phyloP scores from a whole-genome alignment of 805 yeast species.

The Candida dendrica region DNA sequence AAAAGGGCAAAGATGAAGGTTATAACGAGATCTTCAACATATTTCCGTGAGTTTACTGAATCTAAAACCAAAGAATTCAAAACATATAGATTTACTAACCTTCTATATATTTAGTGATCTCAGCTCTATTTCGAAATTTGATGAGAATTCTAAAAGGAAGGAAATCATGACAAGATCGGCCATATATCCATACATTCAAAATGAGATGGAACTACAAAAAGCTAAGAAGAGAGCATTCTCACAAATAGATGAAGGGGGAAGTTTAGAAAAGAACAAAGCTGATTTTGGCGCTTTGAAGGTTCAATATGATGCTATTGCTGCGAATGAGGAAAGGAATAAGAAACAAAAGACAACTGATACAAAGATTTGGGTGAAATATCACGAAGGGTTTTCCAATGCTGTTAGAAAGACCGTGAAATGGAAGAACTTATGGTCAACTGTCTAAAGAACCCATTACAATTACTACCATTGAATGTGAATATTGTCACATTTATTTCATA shows the following conservation, averaged over 20 bases:
- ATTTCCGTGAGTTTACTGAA: constrained; percentile 7
- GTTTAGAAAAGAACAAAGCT: constrained; percentile 11
- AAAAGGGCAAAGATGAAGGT: constrained; percentile 23
- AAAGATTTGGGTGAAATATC: constrained; percentile 80
- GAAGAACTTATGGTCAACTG: constrained; percentile 50
- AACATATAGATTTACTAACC: not conserved
- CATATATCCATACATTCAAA: constrained; percentile 15
- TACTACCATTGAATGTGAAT: no score
- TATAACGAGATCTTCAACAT: constrained; percentile 19
- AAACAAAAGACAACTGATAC: constrained; percentile 20
- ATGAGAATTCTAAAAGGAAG: constrained; percentile 8
- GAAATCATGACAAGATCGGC: constrained; percentile 16
- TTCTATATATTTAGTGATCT: constrained; percentile 7
- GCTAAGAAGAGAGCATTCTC: constrained; percentile 26
- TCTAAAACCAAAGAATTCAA: no score
- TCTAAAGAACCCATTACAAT: no score
- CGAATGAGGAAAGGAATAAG: constrained; percentile 21
- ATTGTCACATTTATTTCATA: no score
- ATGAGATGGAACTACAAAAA: constrained; percentile 21
- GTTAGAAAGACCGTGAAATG: constrained; percentile 79
- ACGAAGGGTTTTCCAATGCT: constrained; percentile 89
- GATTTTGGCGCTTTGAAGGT: constrained; percentile 34
- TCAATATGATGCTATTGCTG: constrained; percentile 31
- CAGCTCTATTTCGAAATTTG: constrained; percentile 15
- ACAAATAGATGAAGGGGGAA: constrained; percentile 11